A percentile compares a stretch with the other conserved stretches of the same genome.
phyloP scores from a whole-genome alignment of 2,329 filamentous ascomycete genomes.

The Neofusicoccum kwambonambiense region DNA sequence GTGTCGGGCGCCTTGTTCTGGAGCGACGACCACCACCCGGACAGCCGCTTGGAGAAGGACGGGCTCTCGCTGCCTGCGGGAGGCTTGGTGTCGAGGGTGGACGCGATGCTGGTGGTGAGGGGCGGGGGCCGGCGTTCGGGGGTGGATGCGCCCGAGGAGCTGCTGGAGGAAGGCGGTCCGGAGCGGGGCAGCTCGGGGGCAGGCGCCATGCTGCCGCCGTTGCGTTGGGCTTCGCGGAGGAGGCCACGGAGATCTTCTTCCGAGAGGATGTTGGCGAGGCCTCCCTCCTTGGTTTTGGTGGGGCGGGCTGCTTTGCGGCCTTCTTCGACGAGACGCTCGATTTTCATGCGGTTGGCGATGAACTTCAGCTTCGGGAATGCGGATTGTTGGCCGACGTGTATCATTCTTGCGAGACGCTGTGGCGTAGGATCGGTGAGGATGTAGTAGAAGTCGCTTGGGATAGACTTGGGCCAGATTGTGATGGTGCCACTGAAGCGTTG shows the following conservation, averaged over 20 bases:
- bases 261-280: slow-evolving; percentile 41
- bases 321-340: slow-evolving; percentile 68
- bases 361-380: slow-evolving; percentile 92
- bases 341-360: slow-evolving; percentile 78
- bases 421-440: slow-evolving; percentile 83
- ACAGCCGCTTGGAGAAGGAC: slow-evolving; percentile 21
- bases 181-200: slow-evolving; percentile 28
- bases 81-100: background rate
- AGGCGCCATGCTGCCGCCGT: slow-evolving; percentile 29
- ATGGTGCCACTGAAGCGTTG: slow-evolving; percentile 93
- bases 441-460: slow-evolving; percentile 75
- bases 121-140: slow-evolving; percentile 17
- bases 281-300: slow-evolving; percentile 29
- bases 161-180: slow-evolving; percentile 31
- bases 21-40: slow-evolving; percentile 38
- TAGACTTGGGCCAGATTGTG: slow-evolving; percentile 89
- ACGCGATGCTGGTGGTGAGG: slow-evolving; percentile 20
- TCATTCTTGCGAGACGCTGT: slow-evolving; percentile 77
- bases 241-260: slow-evolving; percentile 48
- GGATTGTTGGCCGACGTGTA: slow-evolving; percentile 84
- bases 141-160: slow-evolving; percentile 30
- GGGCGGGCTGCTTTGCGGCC: slow-evolving; percentile 49
- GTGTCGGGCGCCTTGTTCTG: slow-evolving; percentile 23
- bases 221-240: slow-evolving; percentile 34
- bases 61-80: background rate